Base-by-base conservation (phyloP, 805 yeast species). In the Suhomyces pyralidae region DNA sequence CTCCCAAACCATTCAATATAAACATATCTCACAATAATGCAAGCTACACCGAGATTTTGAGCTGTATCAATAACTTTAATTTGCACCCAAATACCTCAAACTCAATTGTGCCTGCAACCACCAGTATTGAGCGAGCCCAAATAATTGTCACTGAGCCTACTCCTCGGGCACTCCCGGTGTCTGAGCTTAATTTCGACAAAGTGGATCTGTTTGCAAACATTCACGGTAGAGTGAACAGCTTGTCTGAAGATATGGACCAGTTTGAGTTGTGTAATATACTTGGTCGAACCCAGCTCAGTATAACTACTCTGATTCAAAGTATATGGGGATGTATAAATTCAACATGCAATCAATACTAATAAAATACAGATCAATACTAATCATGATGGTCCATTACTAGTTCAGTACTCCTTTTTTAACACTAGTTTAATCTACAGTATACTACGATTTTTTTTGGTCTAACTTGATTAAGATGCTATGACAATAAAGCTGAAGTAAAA, bases 101-200 rank as follows among this genome's bases (percentile, higher is more conserved):
- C 20, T 52, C 55, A 3, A 44, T 49, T 15, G 51, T n/a, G 19
- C 24, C 46, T 19, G 19, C 20, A 15, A n/a, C 15, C 24, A 28
- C 32, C 32, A 28, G 32, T n/a, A n/a, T 24, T 12, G 34, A 15
- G n/a, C 46, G 25, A 9, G 28, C 30, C 4, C 30, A 42, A 20
- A 45, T 30, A 10, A 26, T 45, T 15, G 17, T 26, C 15, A 42
- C 28, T 2, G 47, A 46, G 34, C 54, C 57, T 17, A 66, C 69
- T 5, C 68, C 69, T 8, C 51, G 47, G 34, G 70, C 66, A 1
- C 48, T 66, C 3, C 66, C 69, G 7, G 55, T 64, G 9, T 51
- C 52, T 42, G 65, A 63, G 24, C 59, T 53, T 45, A 24, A 44
- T 10, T 26, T 44, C 7, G 46, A 44, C 9, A 44, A 44, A 15